phyloP scores from a whole-genome alignment of 2,329 filamentous ascomycete genomes.

The Fusarium mundagurra region DNA sequence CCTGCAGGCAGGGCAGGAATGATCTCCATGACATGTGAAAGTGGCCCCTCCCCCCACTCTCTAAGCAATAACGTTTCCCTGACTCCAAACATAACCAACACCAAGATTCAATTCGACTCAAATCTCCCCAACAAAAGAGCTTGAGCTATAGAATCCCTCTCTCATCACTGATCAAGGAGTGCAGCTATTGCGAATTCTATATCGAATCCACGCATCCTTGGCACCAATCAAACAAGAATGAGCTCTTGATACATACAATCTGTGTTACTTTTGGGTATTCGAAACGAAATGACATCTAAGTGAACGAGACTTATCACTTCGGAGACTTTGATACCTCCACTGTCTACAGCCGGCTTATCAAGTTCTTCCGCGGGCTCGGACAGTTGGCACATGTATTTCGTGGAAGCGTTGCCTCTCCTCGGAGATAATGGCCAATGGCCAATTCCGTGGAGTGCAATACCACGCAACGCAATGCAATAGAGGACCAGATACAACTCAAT shows the following conservation, averaged over 20 bases:
- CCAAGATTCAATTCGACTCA: constrained; percentile 13
- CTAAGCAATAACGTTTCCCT: constrained; percentile 11
- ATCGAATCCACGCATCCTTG: constrained; percentile 24
- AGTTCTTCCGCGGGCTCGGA: not conserved
- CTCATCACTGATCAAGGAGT: not conserved
- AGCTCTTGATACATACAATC: not conserved
- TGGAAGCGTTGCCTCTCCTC: not conserved
- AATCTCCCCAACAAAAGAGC: constrained; percentile 25
- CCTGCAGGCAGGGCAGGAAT: not conserved
- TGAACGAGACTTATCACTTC: constrained; percentile 1
- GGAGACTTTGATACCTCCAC: not conserved
- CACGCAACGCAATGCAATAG: constrained; percentile 9
- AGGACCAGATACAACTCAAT: constrained; percentile 2
- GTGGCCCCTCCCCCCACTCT: constrained; percentile 32
- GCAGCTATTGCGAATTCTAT: constrained; percentile 11
- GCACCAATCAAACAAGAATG: constrained; percentile 13
- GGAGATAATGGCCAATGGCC: not conserved
- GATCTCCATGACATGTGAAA: constrained; percentile 43
- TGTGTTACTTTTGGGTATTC: constrained; percentile 15
- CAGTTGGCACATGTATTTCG: constrained; percentile 10
- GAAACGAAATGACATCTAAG: not conserved
- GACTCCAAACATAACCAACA: constrained; percentile 6
- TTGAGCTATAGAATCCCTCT: not conserved
- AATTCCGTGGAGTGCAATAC: not conserved
- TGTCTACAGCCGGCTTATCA: constrained; percentile 3